These are phyloP conservation scores for Teunomyces cretensis DNA, from an alignment of 805 yeast species.

Conservation along the genomic window DNA sequence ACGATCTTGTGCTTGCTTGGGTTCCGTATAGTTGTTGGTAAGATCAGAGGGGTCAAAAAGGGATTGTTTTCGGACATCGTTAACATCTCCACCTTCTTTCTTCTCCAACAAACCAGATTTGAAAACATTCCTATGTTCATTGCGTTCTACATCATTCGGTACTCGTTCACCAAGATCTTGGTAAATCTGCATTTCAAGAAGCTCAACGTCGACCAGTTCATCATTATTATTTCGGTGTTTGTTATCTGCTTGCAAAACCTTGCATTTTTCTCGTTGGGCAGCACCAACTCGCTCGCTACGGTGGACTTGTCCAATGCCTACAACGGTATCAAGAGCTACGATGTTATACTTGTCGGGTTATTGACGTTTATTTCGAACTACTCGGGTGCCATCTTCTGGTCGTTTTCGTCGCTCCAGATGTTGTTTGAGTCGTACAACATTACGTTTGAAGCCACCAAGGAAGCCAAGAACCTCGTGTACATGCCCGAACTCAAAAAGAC, in stretches of 20 bases:
- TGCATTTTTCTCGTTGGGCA: constrained; percentile 83
- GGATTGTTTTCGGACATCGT: constrained; percentile 35
- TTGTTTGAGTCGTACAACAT: constrained; percentile 32
- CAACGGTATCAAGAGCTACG: constrained; percentile 77
- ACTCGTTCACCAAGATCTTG: constrained; percentile 15
- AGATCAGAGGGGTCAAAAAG: constrained; percentile 19
- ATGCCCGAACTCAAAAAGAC: constrained; percentile 29
- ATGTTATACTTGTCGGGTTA: constrained; percentile 68
- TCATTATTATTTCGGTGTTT: constrained; percentile 30
- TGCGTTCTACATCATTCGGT: constrained; percentile 31
- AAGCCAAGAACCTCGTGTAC: constrained; percentile 13
- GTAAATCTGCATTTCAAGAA: constrained; percentile 5
- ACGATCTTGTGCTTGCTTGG: constrained; percentile 29
- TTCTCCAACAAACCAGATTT: constrained; percentile 55
- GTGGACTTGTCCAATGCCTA: constrained; percentile 90
- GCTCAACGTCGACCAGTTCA: constrained; percentile 16
- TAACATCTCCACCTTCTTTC: constrained; percentile 37
- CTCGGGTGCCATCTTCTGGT: constrained; percentile 84
- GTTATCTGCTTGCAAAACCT: constrained; percentile 65
- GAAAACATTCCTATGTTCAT: constrained; percentile 57
- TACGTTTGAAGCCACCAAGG: constrained; percentile 10
- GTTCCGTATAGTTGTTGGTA: constrained; percentile 28
- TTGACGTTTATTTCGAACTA: constrained; percentile 83
- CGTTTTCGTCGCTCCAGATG: constrained; percentile 45
- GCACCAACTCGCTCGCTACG: constrained; percentile 88